A percentile compares a stretch with the other conserved stretches of the same genome.
Evolutionary conservation across 2,329 filamentous ascomycete genomes (phyloP).

Genomic region (Bipolaris zeicola): DNA sequence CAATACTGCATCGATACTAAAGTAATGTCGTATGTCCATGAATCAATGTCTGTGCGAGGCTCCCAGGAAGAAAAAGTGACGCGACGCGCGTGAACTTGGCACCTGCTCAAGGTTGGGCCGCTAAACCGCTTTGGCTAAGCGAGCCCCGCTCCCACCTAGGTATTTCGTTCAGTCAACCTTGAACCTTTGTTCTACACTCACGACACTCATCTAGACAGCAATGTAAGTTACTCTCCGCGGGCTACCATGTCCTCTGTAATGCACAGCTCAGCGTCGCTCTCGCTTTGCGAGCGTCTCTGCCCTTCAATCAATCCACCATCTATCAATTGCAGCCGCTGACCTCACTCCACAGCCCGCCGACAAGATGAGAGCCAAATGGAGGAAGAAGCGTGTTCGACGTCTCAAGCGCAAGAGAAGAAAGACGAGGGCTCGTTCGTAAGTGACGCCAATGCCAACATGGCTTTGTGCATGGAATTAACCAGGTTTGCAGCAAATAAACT

Average conservation of each 20-base stretch:
- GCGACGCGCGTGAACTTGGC: conserved; percentile 20
- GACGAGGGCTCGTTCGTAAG: conserved; percentile 97
- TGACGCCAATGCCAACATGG: conserved; percentile 23
- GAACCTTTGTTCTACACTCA: conserved; percentile 46
- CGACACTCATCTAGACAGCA: conserved; percentile 52
- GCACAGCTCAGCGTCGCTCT: conserved; percentile 34
- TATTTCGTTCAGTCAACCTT: conserved; percentile 24
- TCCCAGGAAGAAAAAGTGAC: conserved; percentile 10
- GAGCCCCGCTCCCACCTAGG: conserved; percentile 33
- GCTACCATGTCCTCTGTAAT: conserved; percentile 7
- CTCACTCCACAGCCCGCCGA: conserved; percentile 45
- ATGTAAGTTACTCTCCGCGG: conserved; percentile 41
- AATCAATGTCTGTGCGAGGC: conserved; percentile 5
- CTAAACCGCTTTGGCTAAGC: conserved; percentile 20
- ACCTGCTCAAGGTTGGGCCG: conserved; percentile 2
- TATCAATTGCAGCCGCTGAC: conserved; percentile 33
- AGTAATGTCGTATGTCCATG: conserved; percentile 1
- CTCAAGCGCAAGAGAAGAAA: conserved; percentile 99
- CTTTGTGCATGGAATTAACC: conserved; percentile 16
- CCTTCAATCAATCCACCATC: conserved; percentile 14
- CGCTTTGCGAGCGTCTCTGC: conserved; percentile 8
- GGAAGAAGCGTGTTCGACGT: conserved; percentile 99
- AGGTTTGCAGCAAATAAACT: conserved; percentile 54
- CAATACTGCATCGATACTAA: not conserved
- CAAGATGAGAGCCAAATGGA: conserved; percentile 96